Percentiles rank a stretch among this genome's conserved stretches.
phyloP scores from a whole-genome alignment of 805 yeast species.

The Sugiyamaella mastotermitis region DNA sequence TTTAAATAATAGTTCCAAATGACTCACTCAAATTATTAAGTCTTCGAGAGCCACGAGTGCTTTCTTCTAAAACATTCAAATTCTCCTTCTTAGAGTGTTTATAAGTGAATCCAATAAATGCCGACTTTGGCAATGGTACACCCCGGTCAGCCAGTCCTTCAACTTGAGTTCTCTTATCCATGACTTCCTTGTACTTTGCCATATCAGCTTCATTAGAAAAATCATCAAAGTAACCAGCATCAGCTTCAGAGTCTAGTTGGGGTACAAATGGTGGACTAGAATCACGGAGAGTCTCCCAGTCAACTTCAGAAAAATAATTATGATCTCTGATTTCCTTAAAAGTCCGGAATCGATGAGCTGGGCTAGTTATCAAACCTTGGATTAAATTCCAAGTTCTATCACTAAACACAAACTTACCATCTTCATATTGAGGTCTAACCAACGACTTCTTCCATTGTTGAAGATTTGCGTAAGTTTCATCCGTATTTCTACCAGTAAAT shows the following conservation, averaged over 20 bases:
- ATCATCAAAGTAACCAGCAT: conserved; percentile 98
- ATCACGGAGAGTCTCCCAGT: conserved; percentile 64
- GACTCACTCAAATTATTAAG: conserved; percentile 11
- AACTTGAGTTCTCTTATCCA: conserved; percentile 82
- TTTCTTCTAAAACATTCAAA: conserved; percentile 15
- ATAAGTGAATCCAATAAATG: conserved; percentile 93
- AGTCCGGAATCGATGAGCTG: conserved; percentile 64
- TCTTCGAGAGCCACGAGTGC: conserved; percentile 6
- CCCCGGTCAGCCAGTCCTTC: conserved; percentile 71
- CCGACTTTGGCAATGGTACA: conserved; percentile 49
- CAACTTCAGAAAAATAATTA: conserved; percentile 78
- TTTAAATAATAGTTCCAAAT: conserved; percentile 19
- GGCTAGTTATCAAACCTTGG: conserved; percentile 72
- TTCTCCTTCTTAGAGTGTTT: conserved; percentile 53
- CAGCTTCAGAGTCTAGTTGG: conserved; percentile 92
- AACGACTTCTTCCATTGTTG: conserved; percentile 88
- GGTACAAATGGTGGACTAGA: conserved; percentile 94
- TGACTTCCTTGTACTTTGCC: conserved; percentile 96
- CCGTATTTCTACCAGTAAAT: conserved; percentile 86
- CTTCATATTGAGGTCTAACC: conserved; percentile 84
- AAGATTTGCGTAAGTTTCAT: conserved; percentile 90
- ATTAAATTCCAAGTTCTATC: conserved; percentile 95
- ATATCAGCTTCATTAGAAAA: conserved; percentile 93
- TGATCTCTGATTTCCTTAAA: conserved; percentile 76
- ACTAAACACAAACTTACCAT: conserved; percentile 86